phyloP scores from a whole-genome alignment of 202 grass and related monocot genomes.

The Carex arenaria region DNA sequence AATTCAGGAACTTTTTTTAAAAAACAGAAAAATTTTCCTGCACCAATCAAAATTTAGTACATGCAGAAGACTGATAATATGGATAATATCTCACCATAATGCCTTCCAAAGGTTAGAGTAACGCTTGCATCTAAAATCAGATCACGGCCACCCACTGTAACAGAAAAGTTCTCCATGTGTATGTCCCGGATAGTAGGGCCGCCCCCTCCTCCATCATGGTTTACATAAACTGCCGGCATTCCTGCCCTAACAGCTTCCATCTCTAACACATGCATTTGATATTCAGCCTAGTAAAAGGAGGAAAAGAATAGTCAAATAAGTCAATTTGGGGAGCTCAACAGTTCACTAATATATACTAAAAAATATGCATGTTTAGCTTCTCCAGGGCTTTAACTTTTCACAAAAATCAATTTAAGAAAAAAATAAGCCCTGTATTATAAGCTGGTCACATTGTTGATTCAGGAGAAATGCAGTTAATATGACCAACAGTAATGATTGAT shows the following conservation, averaged over 20 bases:
- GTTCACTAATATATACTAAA: neutral
- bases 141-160: conserved; percentile 92
- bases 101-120: conserved; percentile 83
- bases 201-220: conserved; percentile 49
- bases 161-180: conserved; percentile 95
- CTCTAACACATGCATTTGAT: conserved; percentile 74
- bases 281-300: conserved; percentile 61
- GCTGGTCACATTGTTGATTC: neutral
- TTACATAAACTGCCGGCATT: conserved; percentile 80
- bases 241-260: conserved; percentile 88
- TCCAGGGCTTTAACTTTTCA: neutral
- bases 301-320: neutral
- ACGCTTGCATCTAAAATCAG: conserved; percentile 77
- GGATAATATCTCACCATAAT: conserved; percentile 66
- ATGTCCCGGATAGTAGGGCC: conserved; percentile 83
- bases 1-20: neutral
- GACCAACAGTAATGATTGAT: neutral
- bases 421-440: neutral
- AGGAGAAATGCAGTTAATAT: neutral
- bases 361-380: neutral
- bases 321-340: neutral
- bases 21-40: neutral
- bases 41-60: neutral
- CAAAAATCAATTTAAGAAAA: neutral
- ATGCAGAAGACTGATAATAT: neutral